These are phyloP conservation scores for Neonectria faginata DNA, from an alignment of 2,329 filamentous ascomycete genomes.

Conservation along the genomic window DNA sequence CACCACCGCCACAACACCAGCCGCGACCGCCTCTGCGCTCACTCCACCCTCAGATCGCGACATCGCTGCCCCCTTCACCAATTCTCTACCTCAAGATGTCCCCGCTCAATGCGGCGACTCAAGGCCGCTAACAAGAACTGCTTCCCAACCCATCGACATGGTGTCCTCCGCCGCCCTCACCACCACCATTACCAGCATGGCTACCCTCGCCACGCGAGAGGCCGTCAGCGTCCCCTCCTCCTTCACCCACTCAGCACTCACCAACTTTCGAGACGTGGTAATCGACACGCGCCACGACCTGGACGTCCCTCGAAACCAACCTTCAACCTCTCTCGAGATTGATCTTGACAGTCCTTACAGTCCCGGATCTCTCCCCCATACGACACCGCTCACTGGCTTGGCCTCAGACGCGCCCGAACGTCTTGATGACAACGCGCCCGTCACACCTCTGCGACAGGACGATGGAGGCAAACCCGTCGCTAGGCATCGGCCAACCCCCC, in stretches of 20 bases:
- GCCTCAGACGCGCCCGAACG: constrained; percentile 35
- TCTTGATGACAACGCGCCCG: constrained; percentile 31
- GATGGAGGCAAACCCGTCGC: constrained; percentile 35
- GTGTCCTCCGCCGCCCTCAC: constrained; percentile 49
- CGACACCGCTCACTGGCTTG: constrained; percentile 46
- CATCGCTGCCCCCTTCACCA: constrained; percentile 25
- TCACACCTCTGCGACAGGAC: constrained; percentile 28
- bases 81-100: constrained; percentile 49
- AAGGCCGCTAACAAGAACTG: constrained; percentile 53
- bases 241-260: constrained; percentile 48
- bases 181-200: constrained; percentile 48
- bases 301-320: constrained; percentile 45
- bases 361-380: constrained; percentile 42
- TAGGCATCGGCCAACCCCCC: constrained; percentile 51
- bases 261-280: constrained; percentile 53
- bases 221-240: constrained; percentile 49
- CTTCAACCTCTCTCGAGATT: constrained; percentile 52
- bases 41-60: constrained; percentile 40
- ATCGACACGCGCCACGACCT: constrained; percentile 51
- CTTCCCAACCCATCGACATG: constrained; percentile 49
- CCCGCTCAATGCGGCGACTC: constrained; percentile 50
- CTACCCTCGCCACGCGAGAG: constrained; percentile 46
- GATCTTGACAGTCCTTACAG: constrained; percentile 44
- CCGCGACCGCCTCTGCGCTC: constrained; percentile 18
- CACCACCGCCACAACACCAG: constrained; percentile 16